A percentile compares a stretch with the other conserved stretches of the same genome.
Conservation (phyloP, 805 yeast species). For the Hanseniaspora vineae region DNA sequence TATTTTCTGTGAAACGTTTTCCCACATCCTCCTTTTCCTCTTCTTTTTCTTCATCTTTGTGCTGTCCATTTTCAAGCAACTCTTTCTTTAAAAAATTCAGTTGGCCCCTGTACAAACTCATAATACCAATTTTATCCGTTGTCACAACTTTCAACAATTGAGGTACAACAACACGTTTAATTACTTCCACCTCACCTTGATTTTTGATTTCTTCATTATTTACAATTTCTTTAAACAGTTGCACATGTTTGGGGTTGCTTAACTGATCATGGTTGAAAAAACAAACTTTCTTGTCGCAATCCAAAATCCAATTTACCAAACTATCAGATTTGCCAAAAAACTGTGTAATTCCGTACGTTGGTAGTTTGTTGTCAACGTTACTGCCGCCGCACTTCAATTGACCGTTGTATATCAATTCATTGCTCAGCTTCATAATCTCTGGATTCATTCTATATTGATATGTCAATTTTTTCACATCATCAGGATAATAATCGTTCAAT, state of each 20-base stretch:
- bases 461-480: constrained; percentile 60
- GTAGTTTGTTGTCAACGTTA: constrained; percentile 55
- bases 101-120: constrained; percentile 84
- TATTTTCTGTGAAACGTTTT: too few relatives aligned
- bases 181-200: constrained; percentile 54
- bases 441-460: constrained; percentile 87
- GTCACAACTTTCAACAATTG: neutral
- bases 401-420: constrained; percentile 64
- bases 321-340: neutral
- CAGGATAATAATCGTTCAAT: constrained; percentile 61
- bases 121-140: constrained; percentile 58
- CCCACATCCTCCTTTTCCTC: too few relatives aligned
- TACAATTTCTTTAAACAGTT: constrained; percentile 37
- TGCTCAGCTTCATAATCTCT: constrained; percentile 77
- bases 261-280: constrained; percentile 65
- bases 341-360: constrained; percentile 11
- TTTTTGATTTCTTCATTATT: constrained; percentile 64
- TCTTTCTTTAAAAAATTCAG: constrained; percentile 32
- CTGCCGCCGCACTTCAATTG: constrained; percentile 61
- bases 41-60: too few relatives aligned
- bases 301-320: constrained; percentile 34
- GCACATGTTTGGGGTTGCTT: constrained; percentile 20
- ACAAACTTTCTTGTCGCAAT: constrained; percentile 46
- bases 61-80: too few relatives aligned
- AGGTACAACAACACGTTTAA: constrained; percentile 47